Evolutionary conservation across 192 early-diverging fungal genomes (phyloP).

Genomic region (Obelidium mucronatum): DNA sequence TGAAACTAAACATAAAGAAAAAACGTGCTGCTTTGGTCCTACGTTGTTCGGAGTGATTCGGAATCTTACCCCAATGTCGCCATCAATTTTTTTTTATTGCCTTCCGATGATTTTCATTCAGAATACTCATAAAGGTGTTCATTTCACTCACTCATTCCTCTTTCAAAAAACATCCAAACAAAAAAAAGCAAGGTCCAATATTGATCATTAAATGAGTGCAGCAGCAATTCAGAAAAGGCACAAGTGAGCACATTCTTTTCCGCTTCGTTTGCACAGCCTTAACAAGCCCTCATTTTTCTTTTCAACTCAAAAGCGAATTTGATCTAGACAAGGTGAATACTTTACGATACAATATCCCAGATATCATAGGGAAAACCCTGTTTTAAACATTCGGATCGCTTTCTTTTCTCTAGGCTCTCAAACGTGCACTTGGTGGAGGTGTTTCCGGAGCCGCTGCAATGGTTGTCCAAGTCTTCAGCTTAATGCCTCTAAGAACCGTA

Average conservation of each 20-base stretch:
- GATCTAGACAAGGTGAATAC: slow-evolving; percentile 27
- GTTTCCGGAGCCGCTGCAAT: slow-evolving; percentile 51
- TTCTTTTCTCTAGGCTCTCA: slow-evolving; percentile 37
- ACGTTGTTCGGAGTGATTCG: too few species aligned
- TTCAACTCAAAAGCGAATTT: background rate
- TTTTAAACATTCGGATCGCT: too few species aligned
- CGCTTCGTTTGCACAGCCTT: background rate
- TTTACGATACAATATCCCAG: background rate
- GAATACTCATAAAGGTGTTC: too few species aligned
- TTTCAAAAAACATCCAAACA: too few species aligned
- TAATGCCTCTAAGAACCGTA: slow-evolving; percentile 49
- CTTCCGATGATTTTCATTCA: too few species aligned
- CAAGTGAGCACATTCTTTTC: background rate
- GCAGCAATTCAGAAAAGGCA: background rate
- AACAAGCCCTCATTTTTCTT: background rate
- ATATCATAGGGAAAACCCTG: too few species aligned
- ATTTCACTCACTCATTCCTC: too few species aligned
- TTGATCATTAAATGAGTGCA: background rate
- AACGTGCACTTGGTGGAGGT: slow-evolving; percentile 52
- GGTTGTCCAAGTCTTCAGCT: slow-evolving; percentile 53
- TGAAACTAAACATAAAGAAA: too few species aligned
- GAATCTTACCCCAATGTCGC: too few species aligned
- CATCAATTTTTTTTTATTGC: too few species aligned
- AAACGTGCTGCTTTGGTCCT: too few species aligned
- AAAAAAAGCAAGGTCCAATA: too few species aligned